Evolutionary conservation across 176 grass and related monocot genomes (phyloP), one percentile per base, ranked within the genome.

Genomic region (Carex scoparia): DNA sequence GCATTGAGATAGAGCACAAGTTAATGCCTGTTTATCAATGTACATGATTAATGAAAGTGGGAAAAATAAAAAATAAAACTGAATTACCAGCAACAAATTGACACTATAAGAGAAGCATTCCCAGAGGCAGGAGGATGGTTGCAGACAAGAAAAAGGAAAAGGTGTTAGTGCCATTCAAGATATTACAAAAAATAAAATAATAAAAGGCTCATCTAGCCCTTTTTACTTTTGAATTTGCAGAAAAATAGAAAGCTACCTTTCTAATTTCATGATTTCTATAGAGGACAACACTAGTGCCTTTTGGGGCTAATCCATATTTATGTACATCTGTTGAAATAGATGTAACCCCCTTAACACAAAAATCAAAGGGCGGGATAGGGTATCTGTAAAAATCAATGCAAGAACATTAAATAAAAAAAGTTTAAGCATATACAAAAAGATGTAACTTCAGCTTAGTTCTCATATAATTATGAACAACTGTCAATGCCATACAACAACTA

Each of bases 241-340:
- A 68, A 31, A 4, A 62, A 11, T 37, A 19, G 2, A 18, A 12
- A 16, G 7, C 10, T 87, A 95, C 96, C 93, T 99, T 99, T 91
- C 96, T 95, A 83, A 95, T 95, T 84, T 94, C 91, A 92, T 93
- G 96, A 85, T 99, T 99, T 87, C 91, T 89, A 82, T 99, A 99
- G 30, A 99, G 87, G 74, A 99, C 93, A 73, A 95, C 71, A 65
- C 96, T 94, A 64, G 96, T 99, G 80, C 96, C 96, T 87, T 99
- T 99, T 35, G 96, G 96, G 35, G 80, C 96, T 91, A 98, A 90
- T 79, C 96, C 96, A 65, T 95, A 98, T 87, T 98, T 98, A 85
- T 98, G 93, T 81, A 98, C 96, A 92, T 98, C 96, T 32, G 88
- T 88, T 31, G 96, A 98, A 65, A 98, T 98, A 33, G 96, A 95